Evolutionary conservation across 169 alveolate species (phyloP).

Genomic region (Cryptosporidium sp.): DNA sequence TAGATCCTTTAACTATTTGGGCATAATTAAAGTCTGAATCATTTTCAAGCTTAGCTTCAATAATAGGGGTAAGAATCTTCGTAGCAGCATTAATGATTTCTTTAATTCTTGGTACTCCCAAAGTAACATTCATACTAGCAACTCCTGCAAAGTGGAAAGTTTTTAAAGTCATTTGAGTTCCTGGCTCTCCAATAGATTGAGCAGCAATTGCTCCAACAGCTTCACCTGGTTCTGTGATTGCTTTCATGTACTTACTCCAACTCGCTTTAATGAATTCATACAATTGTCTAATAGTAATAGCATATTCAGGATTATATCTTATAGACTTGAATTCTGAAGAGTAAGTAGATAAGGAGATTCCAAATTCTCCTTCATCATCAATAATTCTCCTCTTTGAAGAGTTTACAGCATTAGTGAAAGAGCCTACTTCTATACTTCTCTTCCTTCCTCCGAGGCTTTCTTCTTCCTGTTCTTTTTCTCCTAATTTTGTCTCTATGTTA

Average conservation of each 20-base stretch:
- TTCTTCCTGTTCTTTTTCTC: background rate
- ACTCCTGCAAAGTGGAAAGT: slow-evolving; percentile 99
- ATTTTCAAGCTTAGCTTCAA: slow-evolving; percentile 87
- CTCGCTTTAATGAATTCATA: slow-evolving; percentile 86
- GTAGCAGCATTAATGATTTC: slow-evolving; percentile 98
- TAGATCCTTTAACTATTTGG: slow-evolving; percentile 86
- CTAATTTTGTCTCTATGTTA: background rate
- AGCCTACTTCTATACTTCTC: slow-evolving; percentile 21
- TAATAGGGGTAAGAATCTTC: slow-evolving; percentile 95
- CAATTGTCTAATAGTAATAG: slow-evolving; percentile 86
- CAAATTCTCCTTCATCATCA: background rate
- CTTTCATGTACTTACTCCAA: slow-evolving; percentile 92
- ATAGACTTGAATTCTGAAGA: background rate
- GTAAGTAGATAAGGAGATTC: background rate
- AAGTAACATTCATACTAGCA: slow-evolving; percentile 97
- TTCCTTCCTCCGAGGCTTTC: slow-evolving; percentile 11
- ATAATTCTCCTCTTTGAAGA: slow-evolving; percentile 20
- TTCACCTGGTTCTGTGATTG: slow-evolving; percentile 97
- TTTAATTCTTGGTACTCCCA: slow-evolving; percentile 99
- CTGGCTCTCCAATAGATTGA: slow-evolving; percentile 99
- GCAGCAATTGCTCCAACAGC: slow-evolving; percentile 99
- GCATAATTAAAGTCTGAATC: slow-evolving; percentile 84
- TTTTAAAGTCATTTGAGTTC: slow-evolving; percentile 99
- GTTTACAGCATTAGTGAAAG: background rate
- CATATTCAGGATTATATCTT: slow-evolving; percentile 68